Base-by-base conservation (phyloP, 2,329 filamentous ascomycete genomes). In the Botryotinia globosa region DNA sequence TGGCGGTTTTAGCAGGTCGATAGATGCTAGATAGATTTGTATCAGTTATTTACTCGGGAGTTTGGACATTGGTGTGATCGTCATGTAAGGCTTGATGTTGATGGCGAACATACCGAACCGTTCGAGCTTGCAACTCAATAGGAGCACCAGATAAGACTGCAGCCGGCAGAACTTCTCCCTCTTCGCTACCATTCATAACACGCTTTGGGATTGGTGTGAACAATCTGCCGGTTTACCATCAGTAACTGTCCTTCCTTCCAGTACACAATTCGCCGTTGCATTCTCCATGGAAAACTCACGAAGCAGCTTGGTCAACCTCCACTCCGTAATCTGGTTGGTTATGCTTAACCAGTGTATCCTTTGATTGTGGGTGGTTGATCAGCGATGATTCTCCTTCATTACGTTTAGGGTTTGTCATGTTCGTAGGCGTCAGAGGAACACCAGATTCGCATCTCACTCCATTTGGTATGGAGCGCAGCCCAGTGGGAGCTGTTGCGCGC, bases 141-240 rank as follows among this genome's bases (percentile, higher is more conserved):
- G 96, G 97, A 64, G 96, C 96, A 68, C 95, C 96, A 5, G 96
- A 98, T 45, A 98, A 87, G 42, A 96, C 88, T 74, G 94, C 94
- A 39, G 95, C 96, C 69, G 94, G 89, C 59, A 96, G 87, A 73
- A 89, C 85, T 6, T 91, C 88, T 56, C 86, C 88, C 61, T 91
- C 89, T 84, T 98, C 95, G 81, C 92, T 97, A 79, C 94, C 96
- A 80, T 97, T 91, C 88, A 97, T 94, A 74, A 98, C 88, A 76
- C 90, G 88, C 85, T 92, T 94, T 73, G 96, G 95, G 34, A 98
- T 90, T 32, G 95, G 96, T 1, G 95, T 97, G 83, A 93, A 99
- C 80, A 90, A 90, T 74, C 95, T 98, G 80, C 81, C 75, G 79
- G 81, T 73, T 82, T 69, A 39, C 54, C 67, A 69, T 69, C 67